These are phyloP conservation scores for Trichocomaceae sp. DNA, from an alignment of 2,329 filamentous ascomycete species.

Conservation along the genomic window DNA sequence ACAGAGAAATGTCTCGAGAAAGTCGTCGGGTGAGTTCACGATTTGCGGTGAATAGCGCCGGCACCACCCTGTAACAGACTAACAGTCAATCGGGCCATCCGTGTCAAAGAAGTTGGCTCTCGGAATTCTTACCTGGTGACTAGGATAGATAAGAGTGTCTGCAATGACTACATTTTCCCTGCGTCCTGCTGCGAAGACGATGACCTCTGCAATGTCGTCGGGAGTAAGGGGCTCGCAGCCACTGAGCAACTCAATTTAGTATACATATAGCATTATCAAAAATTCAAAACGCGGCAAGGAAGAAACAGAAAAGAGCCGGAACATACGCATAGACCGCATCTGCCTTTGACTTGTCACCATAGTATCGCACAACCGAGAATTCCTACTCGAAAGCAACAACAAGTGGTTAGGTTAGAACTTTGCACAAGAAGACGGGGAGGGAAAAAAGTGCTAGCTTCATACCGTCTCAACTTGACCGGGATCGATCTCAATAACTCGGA, in stretches of 20 bases:
- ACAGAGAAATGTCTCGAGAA: too few species aligned
- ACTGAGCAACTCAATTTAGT: constrained; percentile 33
- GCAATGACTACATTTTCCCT: constrained; percentile 87
- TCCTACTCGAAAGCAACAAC: constrained; percentile 45
- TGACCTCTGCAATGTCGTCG: constrained; percentile 82
- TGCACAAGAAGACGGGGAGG: too few species aligned
- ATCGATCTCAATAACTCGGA: constrained; percentile 81
- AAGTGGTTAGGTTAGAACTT: background rate
- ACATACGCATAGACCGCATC: constrained; percentile 79
- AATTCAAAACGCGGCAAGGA: too few species aligned
- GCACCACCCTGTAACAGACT: constrained; percentile 10
- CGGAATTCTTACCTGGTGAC: constrained; percentile 64
- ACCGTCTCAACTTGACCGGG: constrained; percentile 89
- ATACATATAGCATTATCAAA: too few species aligned
- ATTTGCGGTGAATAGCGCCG: constrained; percentile 11
- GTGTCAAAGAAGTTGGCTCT: background rate
- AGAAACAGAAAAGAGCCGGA: background rate
- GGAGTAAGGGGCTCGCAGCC: constrained; percentile 77
- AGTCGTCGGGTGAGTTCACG: background rate
- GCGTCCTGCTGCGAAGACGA: constrained; percentile 77
- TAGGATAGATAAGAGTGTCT: constrained; percentile 80
- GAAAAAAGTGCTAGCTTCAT: constrained; percentile 20
- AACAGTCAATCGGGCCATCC: background rate
- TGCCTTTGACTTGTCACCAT: constrained; percentile 81
- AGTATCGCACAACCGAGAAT: constrained; percentile 81